Conservation (phyloP, 148 eudicot species). For the Rhododendron ovatum region DNA sequence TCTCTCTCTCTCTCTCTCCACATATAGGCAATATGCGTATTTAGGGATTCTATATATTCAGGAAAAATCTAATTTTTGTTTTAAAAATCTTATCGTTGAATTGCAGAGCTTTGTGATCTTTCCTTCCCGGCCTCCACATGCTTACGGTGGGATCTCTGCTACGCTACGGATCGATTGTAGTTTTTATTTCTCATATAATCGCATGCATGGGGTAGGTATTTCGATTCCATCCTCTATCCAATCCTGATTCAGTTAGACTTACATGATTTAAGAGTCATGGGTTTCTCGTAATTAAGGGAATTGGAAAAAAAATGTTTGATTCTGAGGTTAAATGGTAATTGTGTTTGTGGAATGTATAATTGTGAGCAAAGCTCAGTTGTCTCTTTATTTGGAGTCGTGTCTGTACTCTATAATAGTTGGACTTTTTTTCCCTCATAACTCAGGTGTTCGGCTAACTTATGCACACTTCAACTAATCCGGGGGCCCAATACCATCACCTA, state of each 20-base stretch:
- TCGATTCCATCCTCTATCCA: conserved; percentile 2
- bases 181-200: conserved; percentile 23
- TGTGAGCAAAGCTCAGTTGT: too few species aligned
- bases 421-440: too few species aligned
- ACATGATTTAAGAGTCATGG: neutral
- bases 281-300: neutral
- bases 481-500: too few species aligned
- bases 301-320: neutral
- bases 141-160: conserved; percentile 23
- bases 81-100: neutral
- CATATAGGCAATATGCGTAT: neutral
- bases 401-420: too few species aligned
- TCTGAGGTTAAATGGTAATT: neutral
- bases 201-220: conserved; percentile 42
- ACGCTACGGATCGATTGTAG: conserved; percentile 19
- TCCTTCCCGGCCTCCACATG: conserved; percentile 23
- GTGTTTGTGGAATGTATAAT: neutral
- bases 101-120: conserved; percentile 18
- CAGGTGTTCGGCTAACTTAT: too few species aligned
- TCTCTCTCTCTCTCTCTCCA: conserved; percentile 2
- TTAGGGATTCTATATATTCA: neutral
- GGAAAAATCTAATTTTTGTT: neutral
- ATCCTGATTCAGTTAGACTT: neutral
- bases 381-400: too few species aligned
- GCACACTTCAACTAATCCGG: too few species aligned